phyloP scores from a whole-genome alignment of 768 basidiomycete genomes.

The Lyophyllum shimeji region DNA sequence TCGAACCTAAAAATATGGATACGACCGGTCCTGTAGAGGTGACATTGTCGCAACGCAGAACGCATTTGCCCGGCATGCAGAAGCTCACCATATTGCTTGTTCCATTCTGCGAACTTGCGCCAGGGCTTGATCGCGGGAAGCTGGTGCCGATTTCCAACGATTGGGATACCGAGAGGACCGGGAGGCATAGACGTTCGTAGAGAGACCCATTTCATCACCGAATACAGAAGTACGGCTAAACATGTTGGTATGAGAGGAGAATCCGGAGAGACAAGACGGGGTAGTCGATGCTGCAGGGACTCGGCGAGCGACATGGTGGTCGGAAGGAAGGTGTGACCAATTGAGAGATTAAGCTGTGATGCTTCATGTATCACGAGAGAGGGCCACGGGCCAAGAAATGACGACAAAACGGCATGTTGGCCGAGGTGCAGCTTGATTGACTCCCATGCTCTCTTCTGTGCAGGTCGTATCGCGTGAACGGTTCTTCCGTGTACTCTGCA shows the following conservation, averaged over 20 bases:
- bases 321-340: neutral
- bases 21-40: conserved; percentile 34
- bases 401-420: neutral
- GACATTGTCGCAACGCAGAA: neutral
- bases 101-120: conserved; percentile 49
- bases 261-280: neutral
- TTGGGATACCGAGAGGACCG: conserved; percentile 43
- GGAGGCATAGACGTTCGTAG: conserved; percentile 41
- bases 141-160: conserved; percentile 46
- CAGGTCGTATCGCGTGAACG: neutral
- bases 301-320: neutral
- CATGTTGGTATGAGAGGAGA: neutral
- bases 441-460: neutral
- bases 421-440: neutral
- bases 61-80: neutral
- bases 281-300: neutral
- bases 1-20: conserved; percentile 41
- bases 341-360: neutral
- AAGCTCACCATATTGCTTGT: conserved; percentile 38
- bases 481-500: neutral
- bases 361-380: neutral
- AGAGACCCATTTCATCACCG: conserved; percentile 26
- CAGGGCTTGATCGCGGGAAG: conserved; percentile 46
- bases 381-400: neutral
- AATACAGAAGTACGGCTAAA: conserved; percentile 21